Base-by-base conservation (phyloP, 202 grass and related monocot genomes). In the Schoenoplectus tabernaemontani region DNA sequence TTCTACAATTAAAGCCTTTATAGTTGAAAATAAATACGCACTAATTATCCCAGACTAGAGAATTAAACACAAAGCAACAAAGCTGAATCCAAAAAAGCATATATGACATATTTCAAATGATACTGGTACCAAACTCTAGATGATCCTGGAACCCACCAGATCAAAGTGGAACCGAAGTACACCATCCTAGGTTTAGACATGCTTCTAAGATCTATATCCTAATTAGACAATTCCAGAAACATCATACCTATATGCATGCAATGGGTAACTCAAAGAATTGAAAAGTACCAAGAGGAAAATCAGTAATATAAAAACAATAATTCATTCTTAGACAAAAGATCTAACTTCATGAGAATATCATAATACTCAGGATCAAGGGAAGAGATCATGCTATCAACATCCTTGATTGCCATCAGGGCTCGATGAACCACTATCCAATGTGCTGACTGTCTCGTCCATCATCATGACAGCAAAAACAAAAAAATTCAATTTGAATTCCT, bases 301-400 rank as follows among this genome's bases (percentile, higher is more conserved):
- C 0, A 78, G 15, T 43, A 82, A 76, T 53, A 30, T 42, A 22
- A 59, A 34, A 84, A 76, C 1, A 48, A n/a, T 22, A 51, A 65
- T 50, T 50, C 1, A 50, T 73, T 51, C 5, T n/a, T 19, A 83
- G 26, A 22, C 44, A 41, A 73, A 57, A 26, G 16, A n/a, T 59
- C 95, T 90, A 74, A 98, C 95, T 94, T 98, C 95, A 98, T 98
- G 50, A 98, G 91, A 78, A 98, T 98, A 82, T 92, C 95, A 79
- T 98, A 95, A 80, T 98, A 98, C 70, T 98, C 86, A 4, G 91
- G 85, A 86, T 99, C 92, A 62, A 99, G 85, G 8, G 89, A 95
- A 84, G 83, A 87, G 86, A 99, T 84, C 91, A 95, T 98, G 20
- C 82, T 85, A 23, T 95, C 91, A 20, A 98, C 90, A 66, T 98